phyloP scores from a whole-genome alignment of 352 stramenopile genomes.

The Hyaloperonospora brassicae region DNA sequence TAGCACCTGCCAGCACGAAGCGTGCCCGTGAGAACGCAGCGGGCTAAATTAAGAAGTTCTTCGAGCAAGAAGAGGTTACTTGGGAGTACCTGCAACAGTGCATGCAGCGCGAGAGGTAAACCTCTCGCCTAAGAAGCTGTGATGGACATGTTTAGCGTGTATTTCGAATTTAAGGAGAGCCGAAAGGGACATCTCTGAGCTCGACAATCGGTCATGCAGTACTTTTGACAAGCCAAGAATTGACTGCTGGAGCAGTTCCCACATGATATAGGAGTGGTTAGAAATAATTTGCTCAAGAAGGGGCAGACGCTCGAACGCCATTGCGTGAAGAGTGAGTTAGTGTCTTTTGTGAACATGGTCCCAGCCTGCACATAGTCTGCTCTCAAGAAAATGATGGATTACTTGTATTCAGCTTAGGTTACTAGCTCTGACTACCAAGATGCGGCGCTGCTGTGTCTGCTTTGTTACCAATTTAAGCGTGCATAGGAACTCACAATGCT shows the following conservation, averaged over 20 bases:
- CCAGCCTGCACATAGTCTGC: not conserved
- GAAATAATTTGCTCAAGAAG: too few relatives aligned
- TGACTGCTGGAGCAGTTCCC: slow-evolving; percentile 16
- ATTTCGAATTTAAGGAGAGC: not conserved
- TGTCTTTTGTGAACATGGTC: not conserved
- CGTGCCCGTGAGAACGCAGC: too few relatives aligned
- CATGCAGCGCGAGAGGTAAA: too few relatives aligned
- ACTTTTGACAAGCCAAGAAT: slow-evolving; percentile 17
- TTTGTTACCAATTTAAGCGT: not conserved
- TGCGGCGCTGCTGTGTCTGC: not conserved
- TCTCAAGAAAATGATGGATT: too few relatives aligned
- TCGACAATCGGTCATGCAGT: slow-evolving; percentile 7
- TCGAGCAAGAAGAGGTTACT: too few relatives aligned
- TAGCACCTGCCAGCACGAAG: too few relatives aligned
- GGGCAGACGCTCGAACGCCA: too few relatives aligned
- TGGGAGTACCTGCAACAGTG: too few relatives aligned
- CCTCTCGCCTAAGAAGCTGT: too few relatives aligned
- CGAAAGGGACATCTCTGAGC: not conserved
- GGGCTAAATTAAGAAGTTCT: too few relatives aligned
- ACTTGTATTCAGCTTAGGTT: not conserved
- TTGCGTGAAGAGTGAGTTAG: not conserved
- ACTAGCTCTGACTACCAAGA: not conserved
- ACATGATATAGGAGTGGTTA: not conserved
- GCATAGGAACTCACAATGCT: not conserved
- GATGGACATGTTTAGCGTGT: too few relatives aligned